Evolutionary conservation across 306 rosid species (phyloP), one percentile per base, ranked within the genome.

Genomic region (Cucumis sativus): DNA sequence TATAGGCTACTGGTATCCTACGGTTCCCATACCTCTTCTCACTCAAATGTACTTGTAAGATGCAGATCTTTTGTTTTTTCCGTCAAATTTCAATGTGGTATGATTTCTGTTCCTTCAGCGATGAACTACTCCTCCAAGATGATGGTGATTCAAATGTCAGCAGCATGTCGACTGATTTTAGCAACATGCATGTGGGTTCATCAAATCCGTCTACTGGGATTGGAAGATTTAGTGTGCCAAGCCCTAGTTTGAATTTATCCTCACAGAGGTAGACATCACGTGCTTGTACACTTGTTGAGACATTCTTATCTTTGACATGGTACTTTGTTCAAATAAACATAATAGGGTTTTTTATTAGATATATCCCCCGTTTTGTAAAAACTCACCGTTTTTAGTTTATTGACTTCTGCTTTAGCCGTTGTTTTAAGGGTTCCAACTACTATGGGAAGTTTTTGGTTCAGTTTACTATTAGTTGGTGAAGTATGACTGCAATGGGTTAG

Each of bases 61-160:
- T 72, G 76, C 61, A 72, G 61, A 28, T 72, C 76, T 72, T 72
- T 28, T 51, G 61, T 51, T 47, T 45, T 65, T 67, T 72, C 20
- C 21, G 52, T 55, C 54, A 35, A 65, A n/a, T 51, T 33, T 62
- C 58, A 56, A 73, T 67, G 78, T 78, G 18, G 71, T 18, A 72
- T 85, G 35, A 56, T 78, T 78, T 77, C 60, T 77, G 84, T 81
- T 73, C 74, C 80, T 88, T 74, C 87, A 96, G 99, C 77, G 99
- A 96, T 84, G 99, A 92, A 76, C 97, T 91, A 58, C 98, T 96
- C 76, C 90, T 96, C 83, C 98, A 92, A 89, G 99, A 96, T 35
- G 98, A 96, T 28, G 98, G 90, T 82, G 86, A 89, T 79, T 85
- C 89, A 57, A 96, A 96, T 80, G 84, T 57, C 56, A 84, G 77